A percentile compares a stretch with the other conserved stretches of the same genome.
phyloP scores from a whole-genome alignment of 1,284 basidiomycete genomes.

The Moesziomyces globuligerus region DNA sequence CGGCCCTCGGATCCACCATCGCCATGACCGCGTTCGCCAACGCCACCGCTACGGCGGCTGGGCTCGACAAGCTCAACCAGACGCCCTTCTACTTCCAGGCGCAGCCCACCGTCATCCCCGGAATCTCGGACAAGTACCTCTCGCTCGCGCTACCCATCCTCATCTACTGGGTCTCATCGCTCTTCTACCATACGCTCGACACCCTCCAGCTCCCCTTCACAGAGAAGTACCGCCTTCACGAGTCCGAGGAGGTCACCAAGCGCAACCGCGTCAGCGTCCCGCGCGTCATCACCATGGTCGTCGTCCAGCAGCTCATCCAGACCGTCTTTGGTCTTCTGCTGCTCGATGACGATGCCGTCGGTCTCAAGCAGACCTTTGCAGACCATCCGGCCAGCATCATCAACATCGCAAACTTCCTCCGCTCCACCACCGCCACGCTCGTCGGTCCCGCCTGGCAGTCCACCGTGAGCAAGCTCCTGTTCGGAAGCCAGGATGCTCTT shows the following conservation, averaged over 20 bases:
- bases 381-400: constrained; percentile 71
- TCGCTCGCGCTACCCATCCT: constrained; percentile 80
- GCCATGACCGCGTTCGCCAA: constrained; percentile 34
- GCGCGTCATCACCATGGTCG: constrained; percentile 80
- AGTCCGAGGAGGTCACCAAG: constrained; percentile 80
- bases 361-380: constrained; percentile 54
- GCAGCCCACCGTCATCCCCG: constrained; percentile 72
- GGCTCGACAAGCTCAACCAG: constrained; percentile 45
- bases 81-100: constrained; percentile 71
- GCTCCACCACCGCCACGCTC: constrained; percentile 13
- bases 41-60: constrained; percentile 24
- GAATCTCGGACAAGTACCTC: constrained; percentile 78
- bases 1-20: background rate
- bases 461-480: constrained; percentile 21
- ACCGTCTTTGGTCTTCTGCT: constrained; percentile 79
- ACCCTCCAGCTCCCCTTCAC: constrained; percentile 76
- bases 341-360: constrained; percentile 72
- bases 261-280: constrained; percentile 79
- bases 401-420: constrained; percentile 22
- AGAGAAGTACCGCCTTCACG: constrained; percentile 87
- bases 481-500: constrained; percentile 39
- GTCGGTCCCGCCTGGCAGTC: constrained; percentile 18
- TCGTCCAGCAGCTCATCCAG: constrained; percentile 87
- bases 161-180: constrained; percentile 87
- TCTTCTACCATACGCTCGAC: constrained; percentile 86